These are phyloP conservation scores for Fusarium buharicum DNA, from an alignment of 2,329 filamentous ascomycete species.

Conservation along the genomic window DNA sequence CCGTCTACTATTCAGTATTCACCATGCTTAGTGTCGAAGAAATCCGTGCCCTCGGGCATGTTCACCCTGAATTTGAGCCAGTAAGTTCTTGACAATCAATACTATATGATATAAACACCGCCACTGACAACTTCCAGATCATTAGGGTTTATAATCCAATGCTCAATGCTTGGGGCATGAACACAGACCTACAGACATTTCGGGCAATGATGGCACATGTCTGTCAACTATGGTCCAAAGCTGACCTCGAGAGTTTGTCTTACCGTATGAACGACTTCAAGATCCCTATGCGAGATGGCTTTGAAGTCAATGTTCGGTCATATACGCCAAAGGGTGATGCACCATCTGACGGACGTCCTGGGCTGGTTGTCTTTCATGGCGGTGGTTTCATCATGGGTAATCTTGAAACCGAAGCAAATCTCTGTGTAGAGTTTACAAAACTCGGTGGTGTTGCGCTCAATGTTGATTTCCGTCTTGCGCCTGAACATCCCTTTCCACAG, in stretches of 20 bases:
- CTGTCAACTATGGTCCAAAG: constrained; percentile 15
- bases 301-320: constrained; percentile 34
- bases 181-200: constrained; percentile 38
- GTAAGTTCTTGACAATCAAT: constrained; percentile 1
- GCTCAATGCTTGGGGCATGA: constrained; percentile 35
- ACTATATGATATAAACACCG: background rate
- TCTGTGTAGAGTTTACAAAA: constrained; percentile 42
- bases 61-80: constrained; percentile 34
- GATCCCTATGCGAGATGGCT: constrained; percentile 39
- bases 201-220: constrained; percentile 34
- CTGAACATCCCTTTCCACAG: constrained; percentile 46
- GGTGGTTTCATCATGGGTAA: constrained; percentile 44
- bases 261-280: constrained; percentile 38
- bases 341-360: constrained; percentile 34
- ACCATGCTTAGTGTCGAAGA: constrained; percentile 45
- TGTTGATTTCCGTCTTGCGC: constrained; percentile 45
- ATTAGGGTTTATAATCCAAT: constrained; percentile 32
- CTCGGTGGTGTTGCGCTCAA: constrained; percentile 45
- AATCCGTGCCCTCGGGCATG: constrained; percentile 34
- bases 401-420: constrained; percentile 39
- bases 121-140: constrained; percentile 19
- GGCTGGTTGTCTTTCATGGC: constrained; percentile 45
- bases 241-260: constrained; percentile 27
- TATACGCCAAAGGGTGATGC: constrained; percentile 34
- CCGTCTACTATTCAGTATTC: no score